Evolutionary conservation across 2,329 filamentous ascomycete genomes (phyloP), one percentile per base, ranked within the genome.

Genomic region (Immersiporthe knoxdaviesiana): DNA sequence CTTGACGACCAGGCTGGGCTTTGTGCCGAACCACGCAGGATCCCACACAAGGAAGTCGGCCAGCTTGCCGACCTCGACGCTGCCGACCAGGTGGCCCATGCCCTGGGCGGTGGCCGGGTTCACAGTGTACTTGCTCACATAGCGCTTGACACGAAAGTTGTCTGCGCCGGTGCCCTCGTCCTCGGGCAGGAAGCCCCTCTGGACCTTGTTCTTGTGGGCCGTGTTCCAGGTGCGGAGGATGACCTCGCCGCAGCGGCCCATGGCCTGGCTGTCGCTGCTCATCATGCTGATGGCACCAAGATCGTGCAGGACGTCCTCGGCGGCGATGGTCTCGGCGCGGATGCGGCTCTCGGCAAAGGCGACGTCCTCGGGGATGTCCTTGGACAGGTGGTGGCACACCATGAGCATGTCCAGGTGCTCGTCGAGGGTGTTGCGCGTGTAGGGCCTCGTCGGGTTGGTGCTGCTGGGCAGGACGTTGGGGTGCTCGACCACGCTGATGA

Each of bases 331-430:
- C 82, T 98, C 94, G 73, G 93, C 93, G 69, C 95, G 92, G 80
- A 98, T 98, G 52, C 95, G 92, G 47, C 90, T 93, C 82, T 98
- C 95, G 62, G 95, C 95, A 76, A 98, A 98, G 1, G 94, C 94
- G 18, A 98, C 91, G 78, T 98, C 95, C 81, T 98, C 95, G 69
- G 94, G 93, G 70, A 97, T 97, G 80, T 97, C 90, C 79, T 92
- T 93, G 65, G 90, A 94, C 12, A 98, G 84, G 77, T 98, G 95
- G 79, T 98, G 95, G 83, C 95, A 98, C 50, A 97, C 93, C 95
- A 97, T 97, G 61, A 97, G 84, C 95, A 98, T 98, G 82, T 98
- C 95, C 18, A 97, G 87, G 81, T 98, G 95, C 80, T 98, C 95
- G 77, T 97, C 95, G 0, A 98, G 87, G 0, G 95, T 98, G 82